Conservation (phyloP, 1,139 yeast species). For the Magnusiomyces ingens region DNA sequence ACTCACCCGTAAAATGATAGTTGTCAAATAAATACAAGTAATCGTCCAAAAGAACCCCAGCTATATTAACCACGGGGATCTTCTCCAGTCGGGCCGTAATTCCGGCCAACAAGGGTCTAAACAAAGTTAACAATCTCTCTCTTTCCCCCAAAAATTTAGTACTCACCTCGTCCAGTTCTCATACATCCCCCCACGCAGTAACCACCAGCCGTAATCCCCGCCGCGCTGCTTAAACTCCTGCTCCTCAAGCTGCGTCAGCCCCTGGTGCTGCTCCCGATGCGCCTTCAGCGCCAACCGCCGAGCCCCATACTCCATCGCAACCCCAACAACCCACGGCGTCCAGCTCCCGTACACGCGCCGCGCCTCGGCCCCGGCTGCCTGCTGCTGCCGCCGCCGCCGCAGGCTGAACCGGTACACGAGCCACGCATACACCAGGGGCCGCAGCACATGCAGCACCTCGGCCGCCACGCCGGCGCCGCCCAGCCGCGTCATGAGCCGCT, state of each 20-base stretch:
- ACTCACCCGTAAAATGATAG: slow-evolving; percentile 31
- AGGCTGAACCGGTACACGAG: slow-evolving; percentile 27
- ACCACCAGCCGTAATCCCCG: slow-evolving; percentile 36
- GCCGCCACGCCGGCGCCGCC: slow-evolving; percentile 26
- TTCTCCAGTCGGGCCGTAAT: slow-evolving; percentile 23
- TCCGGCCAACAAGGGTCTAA: slow-evolving; percentile 28
- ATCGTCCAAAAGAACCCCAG: slow-evolving; percentile 29
- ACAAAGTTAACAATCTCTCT: not conserved
- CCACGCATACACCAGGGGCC: slow-evolving; percentile 35
- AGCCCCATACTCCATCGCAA: slow-evolving; percentile 32
- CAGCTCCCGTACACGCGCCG: slow-evolving; percentile 22
- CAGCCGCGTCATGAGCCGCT: slow-evolving; percentile 29
- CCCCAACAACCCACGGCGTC: slow-evolving; percentile 39
- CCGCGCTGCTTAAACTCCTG: slow-evolving; percentile 32
- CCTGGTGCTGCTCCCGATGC: slow-evolving; percentile 22
- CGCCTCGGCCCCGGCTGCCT: too few species aligned
- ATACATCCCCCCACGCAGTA: slow-evolving; percentile 37
- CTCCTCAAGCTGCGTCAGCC: slow-evolving; percentile 32
- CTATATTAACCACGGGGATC: slow-evolving; percentile 30
- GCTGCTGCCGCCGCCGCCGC: not conserved
- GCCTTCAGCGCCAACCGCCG: slow-evolving; percentile 24
- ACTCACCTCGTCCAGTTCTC: slow-evolving; percentile 25
- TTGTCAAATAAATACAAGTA: slow-evolving; percentile 36
- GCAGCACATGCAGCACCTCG: slow-evolving; percentile 33
- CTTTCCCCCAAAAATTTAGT: not conserved